phyloP scores from a whole-genome alignment of 2,329 filamentous ascomycete species.

The Penicillium brevicompactum region DNA sequence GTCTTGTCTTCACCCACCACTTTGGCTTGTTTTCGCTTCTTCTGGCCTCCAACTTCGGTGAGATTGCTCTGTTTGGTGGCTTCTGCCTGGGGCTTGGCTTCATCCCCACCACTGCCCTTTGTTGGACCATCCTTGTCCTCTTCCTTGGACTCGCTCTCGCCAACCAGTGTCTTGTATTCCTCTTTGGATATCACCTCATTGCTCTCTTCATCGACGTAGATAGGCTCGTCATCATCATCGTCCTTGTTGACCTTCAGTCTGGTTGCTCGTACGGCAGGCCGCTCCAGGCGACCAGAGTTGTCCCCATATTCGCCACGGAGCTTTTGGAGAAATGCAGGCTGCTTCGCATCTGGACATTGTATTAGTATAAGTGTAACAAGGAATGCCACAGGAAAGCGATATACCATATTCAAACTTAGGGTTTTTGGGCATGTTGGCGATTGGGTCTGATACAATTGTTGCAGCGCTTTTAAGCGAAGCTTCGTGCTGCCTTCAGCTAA shows the following conservation, averaged over 20 bases:
- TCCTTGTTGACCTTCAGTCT: slow-evolving; percentile 36
- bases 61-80: slow-evolving; percentile 37
- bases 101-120: slow-evolving; percentile 16
- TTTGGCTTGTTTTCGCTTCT: slow-evolving; percentile 46
- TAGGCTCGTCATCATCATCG: slow-evolving; percentile 46
- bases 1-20: slow-evolving; percentile 40
- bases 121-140: slow-evolving; percentile 14
- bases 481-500: slow-evolving; percentile 7
- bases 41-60: slow-evolving; percentile 43
- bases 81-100: slow-evolving; percentile 17
- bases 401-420: slow-evolving; percentile 49
- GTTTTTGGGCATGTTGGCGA: slow-evolving; percentile 41
- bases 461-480: slow-evolving; percentile 11
- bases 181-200: slow-evolving; percentile 48
- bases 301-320: slow-evolving; percentile 42
- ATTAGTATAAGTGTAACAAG: neutral
- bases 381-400: neutral
- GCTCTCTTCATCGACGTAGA: slow-evolving; percentile 47
- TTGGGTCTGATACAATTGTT: slow-evolving; percentile 7
- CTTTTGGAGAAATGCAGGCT: slow-evolving; percentile 46
- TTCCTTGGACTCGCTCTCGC: slow-evolving; percentile 22
- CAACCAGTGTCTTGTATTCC: slow-evolving; percentile 42
- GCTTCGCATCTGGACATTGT: slow-evolving; percentile 38
- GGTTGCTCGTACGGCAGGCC: slow-evolving; percentile 38
- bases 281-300: slow-evolving; percentile 39